Evolutionary conservation across 495 filamentous ascomycete genomes (phyloP), one percentile per base, ranked within the genome.

Genomic region (Neurospora sp.): DNA sequence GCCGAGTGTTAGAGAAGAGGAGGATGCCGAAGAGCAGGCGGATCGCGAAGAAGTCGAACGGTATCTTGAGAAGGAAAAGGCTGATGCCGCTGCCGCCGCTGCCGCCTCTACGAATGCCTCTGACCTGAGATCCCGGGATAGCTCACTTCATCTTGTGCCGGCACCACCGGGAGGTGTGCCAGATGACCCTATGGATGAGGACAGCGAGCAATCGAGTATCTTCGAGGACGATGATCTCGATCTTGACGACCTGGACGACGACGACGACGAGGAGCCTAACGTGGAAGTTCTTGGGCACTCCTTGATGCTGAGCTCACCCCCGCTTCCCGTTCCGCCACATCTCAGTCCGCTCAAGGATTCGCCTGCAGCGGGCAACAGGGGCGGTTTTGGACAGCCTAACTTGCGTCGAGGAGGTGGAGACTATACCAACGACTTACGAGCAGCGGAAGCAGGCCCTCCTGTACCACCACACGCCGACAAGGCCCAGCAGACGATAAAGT

Each of bases 141-240:
- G 79, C 38, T 77, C 77, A 0, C 69, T 85, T 38, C 77, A 80
- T 31, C 72, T 85, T 10, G 75, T 83, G 4, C 78, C 82, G 1
- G 76, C 79, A 27, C 75, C 78, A 0, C 73, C 78, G 20, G 81
- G 78, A 27, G 77, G 72, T 12, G 75, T 79, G 41, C 76, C 68
- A 18, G 78, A 82, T 22, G 79, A 82, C 12, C 76, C 79, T 27
- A 65, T 65, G 53, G 53, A 65, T 20, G 78, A 81, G n/a, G 79
- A 83, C 39, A 81, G 79, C n/a, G 83, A 82, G 41, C 81, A 81
- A 6, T 82, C 83, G 8, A 85, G 84, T 53, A 87, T 87, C 53
- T 82, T 86, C 59, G 83, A 88, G 69, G 88, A 89, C 72, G 80
- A 84, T n/a, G 82, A 86, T 40, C 83, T 85, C 71, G 74, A 85